phyloP scores from a whole-genome alignment of 768 basidiomycete genomes.

The Leucocoprinus leucothites region DNA sequence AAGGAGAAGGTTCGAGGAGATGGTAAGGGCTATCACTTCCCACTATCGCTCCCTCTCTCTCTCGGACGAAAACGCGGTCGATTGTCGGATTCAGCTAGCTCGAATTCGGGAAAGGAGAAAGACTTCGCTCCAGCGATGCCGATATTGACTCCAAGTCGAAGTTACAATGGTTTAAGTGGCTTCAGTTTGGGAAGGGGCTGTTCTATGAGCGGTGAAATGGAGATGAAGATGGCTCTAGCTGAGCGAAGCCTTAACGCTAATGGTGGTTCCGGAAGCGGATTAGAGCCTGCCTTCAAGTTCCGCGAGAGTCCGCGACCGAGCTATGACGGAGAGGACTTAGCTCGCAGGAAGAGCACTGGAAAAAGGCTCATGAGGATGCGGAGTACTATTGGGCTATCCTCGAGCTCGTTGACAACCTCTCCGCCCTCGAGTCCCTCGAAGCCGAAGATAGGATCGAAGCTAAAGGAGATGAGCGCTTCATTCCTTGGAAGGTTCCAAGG shows the following conservation, averaged over 20 bases:
- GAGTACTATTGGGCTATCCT: constrained; percentile 3
- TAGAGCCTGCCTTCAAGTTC: constrained; percentile 2
- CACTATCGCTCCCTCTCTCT: background rate
- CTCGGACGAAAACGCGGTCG: constrained; percentile 5
- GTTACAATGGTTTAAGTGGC: background rate
- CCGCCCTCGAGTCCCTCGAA: constrained; percentile 1
- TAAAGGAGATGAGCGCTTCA: constrained; percentile 7
- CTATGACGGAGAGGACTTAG: constrained; percentile 2
- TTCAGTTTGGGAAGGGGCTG: constrained; percentile 29
- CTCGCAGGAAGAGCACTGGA: background rate
- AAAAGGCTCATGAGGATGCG: background rate
- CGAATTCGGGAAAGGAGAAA: constrained; percentile 1
- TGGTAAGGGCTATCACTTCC: constrained; percentile 6
- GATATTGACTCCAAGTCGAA: background rate
- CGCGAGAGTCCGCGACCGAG: background rate
- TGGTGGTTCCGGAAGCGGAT: background rate
- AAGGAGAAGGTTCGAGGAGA: constrained; percentile 6
- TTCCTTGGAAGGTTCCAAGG: constrained; percentile 7
- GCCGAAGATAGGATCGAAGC: constrained; percentile 1
- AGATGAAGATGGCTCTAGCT: constrained; percentile 54
- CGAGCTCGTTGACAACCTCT: background rate
- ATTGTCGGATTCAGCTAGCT: background rate
- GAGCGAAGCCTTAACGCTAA: constrained; percentile 6
- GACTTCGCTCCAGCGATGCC: background rate
- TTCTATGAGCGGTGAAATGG: constrained; percentile 60